Conservation (phyloP, 169 alveolate species). For the Plasmodium blacklocki region DNA sequence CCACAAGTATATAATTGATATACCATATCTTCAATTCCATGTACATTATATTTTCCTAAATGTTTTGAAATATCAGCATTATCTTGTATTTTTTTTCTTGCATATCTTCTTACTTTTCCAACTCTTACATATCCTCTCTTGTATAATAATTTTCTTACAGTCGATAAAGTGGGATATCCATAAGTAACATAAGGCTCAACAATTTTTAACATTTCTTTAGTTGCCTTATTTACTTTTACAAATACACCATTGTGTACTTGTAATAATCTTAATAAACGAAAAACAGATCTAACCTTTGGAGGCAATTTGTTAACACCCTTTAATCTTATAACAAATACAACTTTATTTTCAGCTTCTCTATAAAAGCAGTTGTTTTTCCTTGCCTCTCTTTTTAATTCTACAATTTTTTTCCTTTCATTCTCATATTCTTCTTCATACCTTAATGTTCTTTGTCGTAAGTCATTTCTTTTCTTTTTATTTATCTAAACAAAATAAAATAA, state of each 20-base stretch:
- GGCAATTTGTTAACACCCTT: conserved; percentile 98
- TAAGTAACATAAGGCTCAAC: conserved; percentile 97
- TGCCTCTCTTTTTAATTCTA: conserved; percentile 84
- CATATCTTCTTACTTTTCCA: conserved; percentile 88
- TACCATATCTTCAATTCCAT: conserved; percentile 98
- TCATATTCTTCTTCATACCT: conserved; percentile 84
- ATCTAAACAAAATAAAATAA: conserved; percentile 4
- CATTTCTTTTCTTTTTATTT: conserved; percentile 51
- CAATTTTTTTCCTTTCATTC: conserved; percentile 79
- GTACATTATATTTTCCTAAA: conserved; percentile 85
- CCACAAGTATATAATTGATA: conserved; percentile 99
- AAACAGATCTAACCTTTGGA: conserved; percentile 96
- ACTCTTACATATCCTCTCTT: conserved; percentile 97
- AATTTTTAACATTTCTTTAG: conserved; percentile 96
- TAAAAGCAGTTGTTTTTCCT: conserved; percentile 84
- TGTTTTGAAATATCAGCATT: conserved; percentile 81
- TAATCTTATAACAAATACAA: conserved; percentile 95
- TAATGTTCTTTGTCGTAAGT: conserved; percentile 81
- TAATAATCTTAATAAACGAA: conserved; percentile 97
- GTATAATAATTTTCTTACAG: conserved; percentile 96
- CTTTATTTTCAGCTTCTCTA: conserved; percentile 94
- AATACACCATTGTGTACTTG: conserved; percentile 99
- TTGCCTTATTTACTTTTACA: conserved; percentile 97
- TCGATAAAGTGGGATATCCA: conserved; percentile 97
- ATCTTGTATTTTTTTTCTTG: conserved; percentile 80